Evolutionary conservation across 768 basidiomycete genomes (phyloP).

Genomic region (Pisolithus microcarpus): DNA sequence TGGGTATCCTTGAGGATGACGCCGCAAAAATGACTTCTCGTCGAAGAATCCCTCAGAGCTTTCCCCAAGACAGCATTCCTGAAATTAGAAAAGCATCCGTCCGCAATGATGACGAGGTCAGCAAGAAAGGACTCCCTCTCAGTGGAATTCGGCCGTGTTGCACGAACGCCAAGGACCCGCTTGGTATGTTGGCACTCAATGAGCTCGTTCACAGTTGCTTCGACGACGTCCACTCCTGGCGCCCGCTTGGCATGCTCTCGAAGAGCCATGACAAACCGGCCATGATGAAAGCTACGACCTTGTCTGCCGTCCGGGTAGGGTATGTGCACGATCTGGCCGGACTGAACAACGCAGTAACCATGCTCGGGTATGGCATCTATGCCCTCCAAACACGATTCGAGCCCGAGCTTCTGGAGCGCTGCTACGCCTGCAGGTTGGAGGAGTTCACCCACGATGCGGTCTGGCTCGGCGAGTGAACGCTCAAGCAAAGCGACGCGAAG

Average conservation of each 20-base stretch:
- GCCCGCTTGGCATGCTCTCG: slow-evolving; percentile 57
- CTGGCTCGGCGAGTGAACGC: slow-evolving; percentile 85
- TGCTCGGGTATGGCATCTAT: slow-evolving; percentile 79
- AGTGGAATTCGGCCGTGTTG: slow-evolving; percentile 36
- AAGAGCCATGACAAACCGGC: slow-evolving; percentile 76
- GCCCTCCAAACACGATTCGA: slow-evolving; percentile 67
- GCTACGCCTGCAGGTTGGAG: slow-evolving; percentile 88
- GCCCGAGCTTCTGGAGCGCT: slow-evolving; percentile 69
- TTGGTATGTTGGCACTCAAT: slow-evolving; percentile 47
- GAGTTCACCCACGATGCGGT: slow-evolving; percentile 96
- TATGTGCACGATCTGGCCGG: slow-evolving; percentile 68
- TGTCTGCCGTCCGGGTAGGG: slow-evolving; percentile 73
- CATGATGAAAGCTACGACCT: slow-evolving; percentile 91
- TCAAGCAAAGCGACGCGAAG: slow-evolving; percentile 82
- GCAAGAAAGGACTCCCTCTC: slow-evolving; percentile 56
- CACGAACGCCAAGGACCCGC: slow-evolving; percentile 60
- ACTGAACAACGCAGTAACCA: slow-evolving; percentile 76
- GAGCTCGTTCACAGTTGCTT: slow-evolving; percentile 77
- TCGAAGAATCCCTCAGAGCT: slow-evolving; percentile 41
- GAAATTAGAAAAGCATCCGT: slow-evolving; percentile 96
- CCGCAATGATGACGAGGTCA: slow-evolving; percentile 80
- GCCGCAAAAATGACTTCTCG: slow-evolving; percentile 79
- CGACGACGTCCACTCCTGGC: slow-evolving; percentile 67
- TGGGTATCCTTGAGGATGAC: slow-evolving; percentile 70
- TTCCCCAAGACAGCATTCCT: slow-evolving; percentile 57